Evolutionary conservation across 176 grass and related monocot genomes (phyloP).

Genomic region (Oryza nivara): DNA sequence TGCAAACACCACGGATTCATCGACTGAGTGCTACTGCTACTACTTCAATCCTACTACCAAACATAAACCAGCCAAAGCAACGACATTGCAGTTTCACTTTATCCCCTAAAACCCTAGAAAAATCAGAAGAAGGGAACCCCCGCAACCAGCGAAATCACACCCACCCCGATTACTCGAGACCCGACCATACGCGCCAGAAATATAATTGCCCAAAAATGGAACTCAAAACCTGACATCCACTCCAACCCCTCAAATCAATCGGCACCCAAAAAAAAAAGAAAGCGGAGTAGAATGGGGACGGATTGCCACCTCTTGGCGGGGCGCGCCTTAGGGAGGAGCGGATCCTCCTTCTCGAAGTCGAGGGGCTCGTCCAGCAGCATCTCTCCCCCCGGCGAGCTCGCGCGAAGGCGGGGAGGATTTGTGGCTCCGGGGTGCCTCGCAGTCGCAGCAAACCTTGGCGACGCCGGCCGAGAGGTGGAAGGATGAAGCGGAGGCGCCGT

Average conservation of each 20-base stretch:
- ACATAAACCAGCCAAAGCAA: neutral
- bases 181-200: neutral
- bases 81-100: neutral
- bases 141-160: neutral
- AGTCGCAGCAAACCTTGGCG: no score
- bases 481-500: neutral
- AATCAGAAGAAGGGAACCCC: neutral
- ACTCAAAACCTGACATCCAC: neutral
- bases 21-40: neutral
- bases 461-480: neutral
- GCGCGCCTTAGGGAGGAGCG: constrained; percentile 42
- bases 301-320: constrained; percentile 61
- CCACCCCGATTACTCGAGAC: neutral
- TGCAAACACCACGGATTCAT: neutral
- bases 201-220: neutral
- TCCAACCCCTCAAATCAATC: neutral
- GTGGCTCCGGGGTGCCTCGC: neutral
- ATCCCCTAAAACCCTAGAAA: constrained; percentile 24
- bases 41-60: neutral
- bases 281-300: neutral
- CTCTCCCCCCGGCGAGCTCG: neutral
- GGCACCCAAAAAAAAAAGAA: no score
- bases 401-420: neutral
- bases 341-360: constrained; percentile 84
- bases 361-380: constrained; percentile 65